These are phyloP conservation scores for Cercospora janseana DNA, from an alignment of 2,329 filamentous ascomycete species.

Conservation along the genomic window DNA sequence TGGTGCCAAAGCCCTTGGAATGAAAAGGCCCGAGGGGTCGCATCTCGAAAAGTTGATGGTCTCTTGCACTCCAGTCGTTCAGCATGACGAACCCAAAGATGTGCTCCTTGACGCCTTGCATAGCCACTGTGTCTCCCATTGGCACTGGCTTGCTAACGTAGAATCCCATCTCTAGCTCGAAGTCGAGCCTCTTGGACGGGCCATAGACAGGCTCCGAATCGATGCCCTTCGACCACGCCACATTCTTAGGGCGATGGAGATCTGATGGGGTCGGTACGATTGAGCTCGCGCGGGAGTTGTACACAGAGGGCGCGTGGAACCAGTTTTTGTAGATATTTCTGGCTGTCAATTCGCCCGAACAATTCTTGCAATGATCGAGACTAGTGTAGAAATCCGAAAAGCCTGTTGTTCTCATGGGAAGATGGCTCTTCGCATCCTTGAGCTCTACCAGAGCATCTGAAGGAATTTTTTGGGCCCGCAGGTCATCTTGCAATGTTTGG, in stretches of 20 bases:
- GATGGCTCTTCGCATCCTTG: constrained; percentile 48
- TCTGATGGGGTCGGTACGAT: constrained; percentile 30
- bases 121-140: constrained; percentile 41
- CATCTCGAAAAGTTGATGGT: constrained; percentile 64
- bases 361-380: constrained; percentile 53
- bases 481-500: constrained; percentile 41
- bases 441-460: constrained; percentile 39
- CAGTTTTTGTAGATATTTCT: constrained; percentile 37
- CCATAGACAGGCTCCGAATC: constrained; percentile 43
- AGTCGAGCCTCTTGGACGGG: constrained; percentile 46
- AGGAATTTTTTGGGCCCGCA: constrained; percentile 32
- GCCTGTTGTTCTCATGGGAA: constrained; percentile 56
- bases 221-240: constrained; percentile 34
- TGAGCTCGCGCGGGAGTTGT: constrained; percentile 44
- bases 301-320: constrained; percentile 39
- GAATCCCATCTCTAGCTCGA: constrained; percentile 51
- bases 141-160: constrained; percentile 45
- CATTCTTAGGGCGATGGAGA: constrained; percentile 50
- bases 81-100: constrained; percentile 63
- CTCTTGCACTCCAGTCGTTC: constrained; percentile 60
- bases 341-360: constrained; percentile 44
- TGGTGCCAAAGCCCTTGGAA: constrained; percentile 60
- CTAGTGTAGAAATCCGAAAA: constrained; percentile 61
- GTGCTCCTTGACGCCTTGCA: constrained; percentile 50
- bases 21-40: constrained; percentile 60